These are phyloP conservation scores for Lasiosphaeria miniovina DNA, from an alignment of 495 filamentous ascomycete species.

Conservation along the genomic window DNA sequence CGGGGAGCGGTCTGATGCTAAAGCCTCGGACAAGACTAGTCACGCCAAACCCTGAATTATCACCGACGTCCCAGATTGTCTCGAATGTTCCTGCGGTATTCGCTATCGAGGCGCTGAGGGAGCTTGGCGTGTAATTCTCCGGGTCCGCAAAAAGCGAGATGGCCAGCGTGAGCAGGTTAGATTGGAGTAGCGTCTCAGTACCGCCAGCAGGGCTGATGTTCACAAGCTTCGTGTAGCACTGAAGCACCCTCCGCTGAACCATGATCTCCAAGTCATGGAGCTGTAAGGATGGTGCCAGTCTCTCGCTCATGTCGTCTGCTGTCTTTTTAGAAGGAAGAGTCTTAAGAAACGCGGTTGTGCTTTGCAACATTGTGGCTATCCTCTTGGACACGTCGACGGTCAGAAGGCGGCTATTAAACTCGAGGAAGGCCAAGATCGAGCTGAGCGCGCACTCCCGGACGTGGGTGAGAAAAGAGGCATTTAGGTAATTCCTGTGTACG, in stretches of 20 bases:
- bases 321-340: conserved; percentile 78
- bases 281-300: conserved; percentile 82
- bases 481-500: conserved; percentile 72
- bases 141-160: conserved; percentile 92
- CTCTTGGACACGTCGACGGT: conserved; percentile 94
- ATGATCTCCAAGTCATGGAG: conserved; percentile 89
- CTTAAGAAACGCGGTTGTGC: conserved; percentile 83
- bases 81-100: conserved; percentile 89
- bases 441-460: conserved; percentile 94
- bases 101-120: conserved; percentile 87
- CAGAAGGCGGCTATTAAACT: conserved; percentile 88
- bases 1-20: conserved; percentile 64
- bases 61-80: conserved; percentile 87
- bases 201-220: conserved; percentile 77
- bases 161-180: conserved; percentile 88
- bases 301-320: conserved; percentile 81
- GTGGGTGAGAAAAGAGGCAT: conserved; percentile 90
- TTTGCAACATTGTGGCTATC: conserved; percentile 91
- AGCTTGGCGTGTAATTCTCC: conserved; percentile 78
- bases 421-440: conserved; percentile 85
- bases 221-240: conserved; percentile 90
- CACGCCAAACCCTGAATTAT: conserved; percentile 92
- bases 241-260: conserved; percentile 87
- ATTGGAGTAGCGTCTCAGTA: conserved; percentile 81
- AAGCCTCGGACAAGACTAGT: conserved; percentile 81